phyloP scores from a whole-genome alignment of 2,329 filamentous ascomycete species.

The Xylariomycetidae sp. region DNA sequence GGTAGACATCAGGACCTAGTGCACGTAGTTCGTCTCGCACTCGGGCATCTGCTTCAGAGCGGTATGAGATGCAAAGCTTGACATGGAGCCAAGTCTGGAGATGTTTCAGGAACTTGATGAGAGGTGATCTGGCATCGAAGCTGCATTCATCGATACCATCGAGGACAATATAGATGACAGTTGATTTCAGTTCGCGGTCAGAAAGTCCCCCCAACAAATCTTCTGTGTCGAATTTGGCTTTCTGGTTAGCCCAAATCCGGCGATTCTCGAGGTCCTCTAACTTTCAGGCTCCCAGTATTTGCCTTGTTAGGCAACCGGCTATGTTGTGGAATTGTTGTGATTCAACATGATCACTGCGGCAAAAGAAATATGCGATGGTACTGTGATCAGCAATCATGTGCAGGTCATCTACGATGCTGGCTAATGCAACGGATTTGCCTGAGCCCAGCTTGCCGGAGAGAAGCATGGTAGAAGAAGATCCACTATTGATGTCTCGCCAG shows the following conservation, averaged over 20 bases:
- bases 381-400: constrained; percentile 22
- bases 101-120: constrained; percentile 2
- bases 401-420: constrained; percentile 38
- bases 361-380: constrained; percentile 30
- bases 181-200: not conserved
- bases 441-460: constrained; percentile 36
- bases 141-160: constrained; percentile 8
- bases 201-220: not conserved
- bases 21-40: constrained; percentile 1
- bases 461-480: constrained; percentile 27
- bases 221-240: not conserved
- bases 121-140: not conserved
- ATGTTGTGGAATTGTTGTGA: constrained; percentile 5
- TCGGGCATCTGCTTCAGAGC: constrained; percentile 1
- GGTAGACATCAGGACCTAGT: not conserved
- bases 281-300: constrained; percentile 5
- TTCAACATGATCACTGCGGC: constrained; percentile 4
- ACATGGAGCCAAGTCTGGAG: constrained; percentile 1
- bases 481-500: not conserved
- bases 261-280: not conserved
- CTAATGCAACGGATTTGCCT: constrained; percentile 40
- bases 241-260: not conserved
- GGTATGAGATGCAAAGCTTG: constrained; percentile 7
- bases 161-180: constrained; percentile 2
- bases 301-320: constrained; percentile 9